Percentiles rank a stretch among this genome's conserved stretches.
Evolutionary conservation across 2,329 filamentous ascomycete species (phyloP).

Genomic region (Blastomyces silverae): DNA sequence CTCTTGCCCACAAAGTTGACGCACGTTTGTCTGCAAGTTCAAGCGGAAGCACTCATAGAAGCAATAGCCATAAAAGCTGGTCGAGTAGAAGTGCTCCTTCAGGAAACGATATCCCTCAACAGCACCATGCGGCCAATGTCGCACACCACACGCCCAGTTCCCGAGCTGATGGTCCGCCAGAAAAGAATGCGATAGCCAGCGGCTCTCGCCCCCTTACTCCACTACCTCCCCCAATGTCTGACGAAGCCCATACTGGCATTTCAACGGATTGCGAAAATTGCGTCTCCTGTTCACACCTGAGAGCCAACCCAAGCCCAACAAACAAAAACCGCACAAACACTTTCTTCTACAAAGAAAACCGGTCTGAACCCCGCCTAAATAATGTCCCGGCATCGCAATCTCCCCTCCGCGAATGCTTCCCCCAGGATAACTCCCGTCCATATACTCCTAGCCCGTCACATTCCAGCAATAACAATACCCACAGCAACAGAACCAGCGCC

Average conservation of each 20-base stretch:
- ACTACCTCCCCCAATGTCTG: background rate
- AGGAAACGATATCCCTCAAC: background rate
- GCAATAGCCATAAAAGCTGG: constrained; percentile 10
- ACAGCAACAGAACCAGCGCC: constrained; percentile 6
- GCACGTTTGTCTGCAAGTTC: constrained; percentile 2
- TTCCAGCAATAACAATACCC: constrained; percentile 6
- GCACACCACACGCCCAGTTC: background rate
- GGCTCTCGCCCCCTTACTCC: background rate
- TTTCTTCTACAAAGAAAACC: constrained; percentile 7
- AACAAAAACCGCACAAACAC: constrained; percentile 11
- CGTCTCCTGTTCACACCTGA: constrained; percentile 1
- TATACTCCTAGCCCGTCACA: background rate
- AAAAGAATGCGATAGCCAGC: background rate
- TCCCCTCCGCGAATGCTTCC: constrained; percentile 5
- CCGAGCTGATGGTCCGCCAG: background rate
- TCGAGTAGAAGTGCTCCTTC: constrained; percentile 12
- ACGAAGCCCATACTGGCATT: background rate
- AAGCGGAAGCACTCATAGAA: constrained; percentile 7
- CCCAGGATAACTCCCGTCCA: constrained; percentile 15
- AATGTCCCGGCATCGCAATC: constrained; percentile 3
- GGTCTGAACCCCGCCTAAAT: background rate
- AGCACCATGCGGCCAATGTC: background rate
- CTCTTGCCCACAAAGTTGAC: constrained; percentile 2
- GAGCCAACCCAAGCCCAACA: constrained; percentile 5
- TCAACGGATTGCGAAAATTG: constrained; percentile 1